A percentile compares a stretch with the other conserved stretches of the same genome.
These are phyloP conservation scores for Hymenotorrendiella dingleyae DNA, from an alignment of 2,329 filamentous ascomycete species.

Conservation along the genomic window DNA sequence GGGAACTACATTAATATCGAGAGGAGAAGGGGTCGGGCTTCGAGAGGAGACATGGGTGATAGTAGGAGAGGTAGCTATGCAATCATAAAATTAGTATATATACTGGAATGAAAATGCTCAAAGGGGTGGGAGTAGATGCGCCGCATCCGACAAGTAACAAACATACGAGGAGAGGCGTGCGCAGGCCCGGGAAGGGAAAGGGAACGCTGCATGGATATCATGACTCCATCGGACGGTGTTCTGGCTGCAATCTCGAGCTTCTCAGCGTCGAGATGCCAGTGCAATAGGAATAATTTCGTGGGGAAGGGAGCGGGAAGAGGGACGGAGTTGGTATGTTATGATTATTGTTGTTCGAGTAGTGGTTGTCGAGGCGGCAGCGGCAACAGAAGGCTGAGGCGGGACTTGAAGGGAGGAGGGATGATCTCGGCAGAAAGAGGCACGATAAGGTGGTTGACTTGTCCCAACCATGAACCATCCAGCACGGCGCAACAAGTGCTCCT, in stretches of 20 bases:
- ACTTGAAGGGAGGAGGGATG: not conserved
- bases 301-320: not conserved
- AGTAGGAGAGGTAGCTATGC: constrained; percentile 45
- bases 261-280: constrained; percentile 23
- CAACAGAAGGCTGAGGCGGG: constrained; percentile 1
- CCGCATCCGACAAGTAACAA: constrained; percentile 5
- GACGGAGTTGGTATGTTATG: not conserved
- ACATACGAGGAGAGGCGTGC: constrained; percentile 32
- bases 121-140: not conserved
- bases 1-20: constrained; percentile 45
- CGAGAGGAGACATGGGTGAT: constrained; percentile 45
- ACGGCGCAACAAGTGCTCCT: no score
- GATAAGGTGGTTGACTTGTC: not conserved
- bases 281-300: not conserved
- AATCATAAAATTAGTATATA: constrained; percentile 10
- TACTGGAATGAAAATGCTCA: not conserved
- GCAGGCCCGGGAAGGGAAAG: constrained; percentile 31
- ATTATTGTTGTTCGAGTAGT: constrained; percentile 1
- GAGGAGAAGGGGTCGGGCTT: constrained; percentile 49
- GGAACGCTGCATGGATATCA: constrained; percentile 33
- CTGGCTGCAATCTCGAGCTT: constrained; percentile 24
- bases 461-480: no score
- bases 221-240: constrained; percentile 28
- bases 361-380: not conserved
- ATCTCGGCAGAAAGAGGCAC: not conserved